Evolutionary conservation across 306 rosid genomes (phyloP).

Genomic region (Crataegus laevigata): DNA sequence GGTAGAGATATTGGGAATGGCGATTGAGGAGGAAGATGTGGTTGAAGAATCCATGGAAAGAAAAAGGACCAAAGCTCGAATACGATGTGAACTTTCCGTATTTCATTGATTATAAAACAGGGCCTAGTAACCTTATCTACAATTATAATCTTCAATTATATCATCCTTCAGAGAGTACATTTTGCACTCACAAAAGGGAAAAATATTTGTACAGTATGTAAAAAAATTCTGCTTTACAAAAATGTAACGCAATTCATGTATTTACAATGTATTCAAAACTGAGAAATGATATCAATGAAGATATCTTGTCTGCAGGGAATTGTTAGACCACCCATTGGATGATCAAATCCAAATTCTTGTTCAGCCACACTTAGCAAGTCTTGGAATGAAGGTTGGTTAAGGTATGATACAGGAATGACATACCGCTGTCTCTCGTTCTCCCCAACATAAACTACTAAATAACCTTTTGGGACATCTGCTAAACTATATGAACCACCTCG

Average conservation of each 20-base stretch:
- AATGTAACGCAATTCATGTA: not conserved
- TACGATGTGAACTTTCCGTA: too few species aligned
- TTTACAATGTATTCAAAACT: not conserved
- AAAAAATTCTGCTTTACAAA: not conserved
- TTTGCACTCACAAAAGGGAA: not conserved
- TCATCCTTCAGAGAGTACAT: not conserved
- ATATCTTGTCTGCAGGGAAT: slow-evolving; percentile 35
- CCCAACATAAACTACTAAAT: slow-evolving; percentile 34
- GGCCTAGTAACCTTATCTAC: too few species aligned
- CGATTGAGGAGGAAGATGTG: too few species aligned
- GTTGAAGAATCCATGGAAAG: too few species aligned
- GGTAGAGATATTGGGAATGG: too few species aligned
- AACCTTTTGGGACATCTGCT: slow-evolving; percentile 34
- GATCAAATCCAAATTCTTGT: slow-evolving; percentile 42
- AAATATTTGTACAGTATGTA: not conserved
- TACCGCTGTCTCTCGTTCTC: slow-evolving; percentile 23
- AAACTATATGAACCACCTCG: not conserved
- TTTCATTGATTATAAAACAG: too few species aligned
- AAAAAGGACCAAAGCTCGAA: too few species aligned
- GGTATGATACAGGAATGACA: slow-evolving; percentile 29
- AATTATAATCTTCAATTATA: not conserved
- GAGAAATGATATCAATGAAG: slow-evolving; percentile 25
- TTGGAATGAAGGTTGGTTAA: slow-evolving; percentile 33
- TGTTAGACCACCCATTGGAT: slow-evolving; percentile 46
- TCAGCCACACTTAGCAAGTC: slow-evolving; percentile 24